Base-by-base conservation (phyloP, 345 rosid genomes). In the Ceriops zippeliana region DNA sequence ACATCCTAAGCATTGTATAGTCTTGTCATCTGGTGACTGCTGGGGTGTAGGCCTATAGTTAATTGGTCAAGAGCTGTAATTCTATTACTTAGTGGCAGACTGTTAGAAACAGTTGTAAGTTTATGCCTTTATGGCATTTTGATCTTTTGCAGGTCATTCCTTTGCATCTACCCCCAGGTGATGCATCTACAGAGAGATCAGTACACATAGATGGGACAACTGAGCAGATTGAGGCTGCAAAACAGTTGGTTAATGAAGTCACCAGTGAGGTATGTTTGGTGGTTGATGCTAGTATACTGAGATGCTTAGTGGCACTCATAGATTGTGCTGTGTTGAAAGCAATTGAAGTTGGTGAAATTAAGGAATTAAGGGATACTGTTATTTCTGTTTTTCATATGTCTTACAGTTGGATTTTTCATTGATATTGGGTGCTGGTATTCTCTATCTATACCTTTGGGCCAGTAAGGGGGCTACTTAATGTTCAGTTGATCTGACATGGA, bases 81-180 rank as follows among this genome's bases (percentile, higher is more conserved):
- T 16, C 5, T 20, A 4, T 34, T 5, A 5, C 11, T 56, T 28
- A 19, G 34, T 49, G 19, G 21, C 19, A 32, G 15, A 47, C 57
- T 59, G 13, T 37, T 53, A 2, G 58, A 49, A 47, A 5, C 47
- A 38, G 7, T 58, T 58, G 20, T 22, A 24, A 51, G 30, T 21
- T 51, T 51, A 58, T 32, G 64, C 42, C 28, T 49, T 11, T 71
- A 37, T 69, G 27, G 84, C 92, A 98, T 96, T 95, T 70, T 87
- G 92, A 69, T 98, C 99, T 30, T 76, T 95, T 70, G 34, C 85
- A 96, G 99, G 98, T 96, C 70, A 88, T 96, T 68, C 99, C 99
- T 24, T 77, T 96, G 86, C 99, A 92, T 82, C 83, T 90, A 51
- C 98, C 99, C n/a, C 97, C 99, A 15, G 98, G 98, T 61, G 99